A percentile compares a stretch with the other conserved stretches of the same genome.
These are phyloP conservation scores for Penicillium ucsense DNA, from an alignment of 495 filamentous ascomycete species.

Conservation along the genomic window DNA sequence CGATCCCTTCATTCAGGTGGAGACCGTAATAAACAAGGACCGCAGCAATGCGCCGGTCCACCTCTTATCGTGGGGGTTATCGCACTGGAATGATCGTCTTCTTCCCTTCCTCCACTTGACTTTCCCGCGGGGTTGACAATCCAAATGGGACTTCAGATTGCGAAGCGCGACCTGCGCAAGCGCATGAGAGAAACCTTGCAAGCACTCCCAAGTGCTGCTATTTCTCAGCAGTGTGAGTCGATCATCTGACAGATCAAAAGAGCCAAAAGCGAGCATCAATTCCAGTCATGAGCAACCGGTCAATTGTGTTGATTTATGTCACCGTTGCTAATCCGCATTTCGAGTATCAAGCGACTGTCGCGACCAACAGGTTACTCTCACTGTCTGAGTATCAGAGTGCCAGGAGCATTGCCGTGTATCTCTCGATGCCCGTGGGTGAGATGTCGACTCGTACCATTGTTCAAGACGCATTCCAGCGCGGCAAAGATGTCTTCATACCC, in stretches of 20 bases:
- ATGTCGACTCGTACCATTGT: constrained; percentile 74
- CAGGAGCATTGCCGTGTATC: constrained; percentile 68
- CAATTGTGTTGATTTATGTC: too few species aligned
- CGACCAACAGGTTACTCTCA: constrained; percentile 48
- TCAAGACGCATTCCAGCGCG: constrained; percentile 60
- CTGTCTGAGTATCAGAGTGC: constrained; percentile 60
- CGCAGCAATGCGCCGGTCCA: constrained; percentile 7
- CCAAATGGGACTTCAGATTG: constrained; percentile 45
- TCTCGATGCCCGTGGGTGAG: constrained; percentile 85
- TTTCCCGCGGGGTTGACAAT: constrained; percentile 8
- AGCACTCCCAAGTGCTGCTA: constrained; percentile 44
- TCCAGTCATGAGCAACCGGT: too few species aligned
- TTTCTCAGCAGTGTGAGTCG: constrained; percentile 56
- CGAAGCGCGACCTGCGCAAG: constrained; percentile 66
- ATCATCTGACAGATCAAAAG: not conserved
- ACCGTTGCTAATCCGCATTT: not conserved
- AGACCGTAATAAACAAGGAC: constrained; percentile 7
- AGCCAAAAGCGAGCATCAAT: too few species aligned
- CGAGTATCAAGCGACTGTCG: constrained; percentile 43
- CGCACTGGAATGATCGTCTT: constrained; percentile 8
- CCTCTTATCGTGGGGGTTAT: constrained; percentile 13
- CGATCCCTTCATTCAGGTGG: constrained; percentile 15
- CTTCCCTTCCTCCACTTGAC: not conserved
- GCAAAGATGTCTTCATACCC: constrained; percentile 85
- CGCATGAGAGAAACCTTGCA: constrained; percentile 56